phyloP scores from a whole-genome alignment of 257 asterid genomes.

The Solanum peruvianum region DNA sequence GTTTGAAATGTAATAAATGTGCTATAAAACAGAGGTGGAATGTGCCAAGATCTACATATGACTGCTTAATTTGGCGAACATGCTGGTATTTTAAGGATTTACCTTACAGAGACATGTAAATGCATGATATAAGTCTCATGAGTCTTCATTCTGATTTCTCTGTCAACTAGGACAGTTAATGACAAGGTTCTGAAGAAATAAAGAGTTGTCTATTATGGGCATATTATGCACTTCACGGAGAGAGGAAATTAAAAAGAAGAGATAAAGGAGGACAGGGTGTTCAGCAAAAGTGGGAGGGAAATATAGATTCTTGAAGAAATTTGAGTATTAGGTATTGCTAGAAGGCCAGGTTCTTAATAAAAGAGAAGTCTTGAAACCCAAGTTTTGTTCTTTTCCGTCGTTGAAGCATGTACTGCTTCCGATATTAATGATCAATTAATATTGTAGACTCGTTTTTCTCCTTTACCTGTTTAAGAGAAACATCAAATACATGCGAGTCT shows the following conservation, averaged over 20 bases:
- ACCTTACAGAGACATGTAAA: not conserved
- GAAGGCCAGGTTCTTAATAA: not conserved
- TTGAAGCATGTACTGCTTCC: not conserved
- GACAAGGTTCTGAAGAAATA: not conserved
- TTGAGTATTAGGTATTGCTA: not conserved
- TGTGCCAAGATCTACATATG: not conserved
- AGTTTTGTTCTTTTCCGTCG: not conserved
- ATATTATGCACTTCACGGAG: not conserved
- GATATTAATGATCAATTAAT: not conserved
- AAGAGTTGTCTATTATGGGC: not conserved
- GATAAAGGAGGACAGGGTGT: not conserved
- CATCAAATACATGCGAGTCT: not conserved
- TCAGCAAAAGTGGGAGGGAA: not conserved
- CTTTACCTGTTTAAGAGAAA: not conserved
- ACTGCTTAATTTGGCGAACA: not conserved
- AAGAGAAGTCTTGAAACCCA: not conserved
- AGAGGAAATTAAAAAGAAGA: not conserved
- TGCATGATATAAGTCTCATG: not conserved
- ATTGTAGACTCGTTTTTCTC: not conserved
- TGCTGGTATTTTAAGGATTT: not conserved
- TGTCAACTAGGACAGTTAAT: not conserved
- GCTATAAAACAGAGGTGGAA: not conserved
- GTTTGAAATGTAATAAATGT: not conserved
- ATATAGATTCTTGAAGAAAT: not conserved
- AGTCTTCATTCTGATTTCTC: not conserved